phyloP scores from a whole-genome alignment of 2,329 filamentous ascomycete species.

The Penicillium sp. region DNA sequence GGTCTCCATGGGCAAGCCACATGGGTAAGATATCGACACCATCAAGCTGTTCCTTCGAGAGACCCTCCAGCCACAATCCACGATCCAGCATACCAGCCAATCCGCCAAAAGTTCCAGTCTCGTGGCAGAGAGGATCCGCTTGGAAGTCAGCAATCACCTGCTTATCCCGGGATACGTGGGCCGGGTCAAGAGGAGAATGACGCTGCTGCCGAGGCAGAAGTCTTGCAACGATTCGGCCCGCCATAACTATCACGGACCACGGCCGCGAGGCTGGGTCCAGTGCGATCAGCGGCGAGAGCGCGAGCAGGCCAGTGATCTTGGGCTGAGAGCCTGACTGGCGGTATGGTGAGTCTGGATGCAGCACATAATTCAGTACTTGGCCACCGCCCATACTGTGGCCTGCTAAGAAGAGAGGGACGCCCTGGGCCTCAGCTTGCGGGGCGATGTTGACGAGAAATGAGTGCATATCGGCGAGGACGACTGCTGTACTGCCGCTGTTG shows the following conservation, averaged over 20 bases:
- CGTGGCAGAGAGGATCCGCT: constrained; percentile 74
- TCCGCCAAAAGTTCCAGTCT: constrained; percentile 84
- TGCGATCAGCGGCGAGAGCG: constrained; percentile 78
- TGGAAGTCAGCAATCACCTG: constrained; percentile 63
- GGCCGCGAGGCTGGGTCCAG: constrained; percentile 71
- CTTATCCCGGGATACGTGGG: constrained; percentile 69
- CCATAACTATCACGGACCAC: constrained; percentile 62
- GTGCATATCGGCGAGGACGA: constrained; percentile 77
- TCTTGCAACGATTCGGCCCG: constrained; percentile 69
- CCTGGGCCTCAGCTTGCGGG: constrained; percentile 40
- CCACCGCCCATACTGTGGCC: constrained; percentile 92
- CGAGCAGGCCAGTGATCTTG: constrained; percentile 72
- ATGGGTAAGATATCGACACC: constrained; percentile 59
- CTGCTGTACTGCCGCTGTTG: constrained; percentile 71
- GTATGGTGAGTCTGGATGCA: constrained; percentile 37
- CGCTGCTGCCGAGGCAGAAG: constrained; percentile 71
- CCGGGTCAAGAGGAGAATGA: constrained; percentile 65
- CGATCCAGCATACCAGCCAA: constrained; percentile 78
- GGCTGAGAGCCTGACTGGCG: constrained; percentile 56
- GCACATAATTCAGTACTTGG: constrained; percentile 67
- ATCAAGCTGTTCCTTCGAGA: constrained; percentile 35
- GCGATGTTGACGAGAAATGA: constrained; percentile 70
- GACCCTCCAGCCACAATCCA: constrained; percentile 61
- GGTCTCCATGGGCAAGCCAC: constrained; percentile 77
- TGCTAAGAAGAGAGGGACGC: constrained; percentile 71